A percentile compares a stretch with the other conserved stretches of the same genome.
These are phyloP conservation scores for Nepenthes gracilis DNA, from an alignment of 148 eudicot genomes.

Conservation along the genomic window DNA sequence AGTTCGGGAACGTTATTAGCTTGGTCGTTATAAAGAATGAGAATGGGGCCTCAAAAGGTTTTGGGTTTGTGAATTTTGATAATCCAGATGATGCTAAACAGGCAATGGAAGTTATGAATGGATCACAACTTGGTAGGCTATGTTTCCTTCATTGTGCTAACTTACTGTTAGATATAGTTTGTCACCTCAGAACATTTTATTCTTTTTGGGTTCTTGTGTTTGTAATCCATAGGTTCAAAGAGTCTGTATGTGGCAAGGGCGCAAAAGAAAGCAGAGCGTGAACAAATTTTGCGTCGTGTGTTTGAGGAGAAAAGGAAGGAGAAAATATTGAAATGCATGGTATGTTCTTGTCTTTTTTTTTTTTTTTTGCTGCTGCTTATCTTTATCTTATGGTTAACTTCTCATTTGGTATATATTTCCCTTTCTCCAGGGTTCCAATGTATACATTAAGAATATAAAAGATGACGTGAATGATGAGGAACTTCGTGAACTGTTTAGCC, in stretches of 20 bases:
- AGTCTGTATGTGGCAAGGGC: slow-evolving; percentile 67
- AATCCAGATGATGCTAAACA: slow-evolving; percentile 50
- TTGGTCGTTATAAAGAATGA: slow-evolving; percentile 50
- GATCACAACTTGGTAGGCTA: slow-evolving; percentile 44
- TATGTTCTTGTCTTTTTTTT: slow-evolving; percentile 3
- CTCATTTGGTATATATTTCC: neutral
- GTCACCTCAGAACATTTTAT: neutral
- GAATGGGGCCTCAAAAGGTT: slow-evolving; percentile 52
- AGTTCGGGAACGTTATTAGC: slow-evolving; percentile 66
- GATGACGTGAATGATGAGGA: slow-evolving; percentile 63
- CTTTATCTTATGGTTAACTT: neutral
- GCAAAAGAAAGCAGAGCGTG: slow-evolving; percentile 74
- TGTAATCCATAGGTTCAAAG: slow-evolving; percentile 44
- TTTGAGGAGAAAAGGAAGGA: slow-evolving; percentile 69
- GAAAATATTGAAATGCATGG: slow-evolving; percentile 53
- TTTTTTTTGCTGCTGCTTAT: neutral
- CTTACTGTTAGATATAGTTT: neutral
- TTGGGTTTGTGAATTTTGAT: slow-evolving; percentile 79
- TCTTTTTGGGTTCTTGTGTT: slow-evolving; percentile 1
- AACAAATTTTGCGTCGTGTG: slow-evolving; percentile 40
- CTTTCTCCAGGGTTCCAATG: slow-evolving; percentile 46
- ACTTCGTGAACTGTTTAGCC: slow-evolving; percentile 48
- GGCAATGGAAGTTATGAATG: slow-evolving; percentile 67
- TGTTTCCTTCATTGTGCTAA: neutral
- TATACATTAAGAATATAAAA: slow-evolving; percentile 65